Percentiles rank a stretch among this genome's conserved stretches.
Evolutionary conservation across 139 green algal species (phyloP).

Genomic region (Zygnema circumcarinatum): DNA sequence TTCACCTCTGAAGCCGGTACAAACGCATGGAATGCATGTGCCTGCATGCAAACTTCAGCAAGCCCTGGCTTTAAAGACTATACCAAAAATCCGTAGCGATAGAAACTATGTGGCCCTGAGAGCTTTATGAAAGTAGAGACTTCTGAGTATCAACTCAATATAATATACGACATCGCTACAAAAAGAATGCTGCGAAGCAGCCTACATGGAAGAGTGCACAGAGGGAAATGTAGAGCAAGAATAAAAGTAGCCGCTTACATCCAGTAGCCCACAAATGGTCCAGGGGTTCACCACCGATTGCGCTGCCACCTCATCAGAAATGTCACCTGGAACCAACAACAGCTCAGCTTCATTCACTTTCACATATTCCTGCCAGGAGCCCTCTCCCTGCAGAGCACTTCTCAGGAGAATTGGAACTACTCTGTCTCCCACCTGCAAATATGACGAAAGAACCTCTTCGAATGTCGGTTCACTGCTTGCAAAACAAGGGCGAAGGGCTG

Average conservation of each 20-base stretch:
- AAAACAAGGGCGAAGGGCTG: not conserved
- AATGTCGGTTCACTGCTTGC: not conserved
- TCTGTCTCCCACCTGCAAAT: slow-evolving; percentile 14
- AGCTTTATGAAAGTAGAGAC: too few relatives aligned
- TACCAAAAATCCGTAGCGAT: too few relatives aligned
- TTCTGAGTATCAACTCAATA: too few relatives aligned
- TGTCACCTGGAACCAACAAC: not conserved
- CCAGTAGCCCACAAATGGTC: slow-evolving; percentile 17
- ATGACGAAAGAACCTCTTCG: not conserved
- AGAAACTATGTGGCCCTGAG: too few relatives aligned
- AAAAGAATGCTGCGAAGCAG: too few relatives aligned
- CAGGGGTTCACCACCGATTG: slow-evolving; percentile 38
- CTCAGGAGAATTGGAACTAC: slow-evolving; percentile 15
- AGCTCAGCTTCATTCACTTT: not conserved
- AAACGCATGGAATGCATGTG: too few relatives aligned
- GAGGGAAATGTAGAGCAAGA: too few relatives aligned
- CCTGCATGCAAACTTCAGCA: too few relatives aligned
- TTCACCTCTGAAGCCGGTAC: too few relatives aligned
- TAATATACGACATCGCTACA: too few relatives aligned
- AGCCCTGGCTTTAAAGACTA: too few relatives aligned
- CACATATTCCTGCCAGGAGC: slow-evolving; percentile 41
- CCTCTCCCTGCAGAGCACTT: not conserved
- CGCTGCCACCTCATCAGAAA: slow-evolving; percentile 34
- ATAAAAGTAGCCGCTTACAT: slow-evolving; percentile 14
- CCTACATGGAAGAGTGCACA: too few relatives aligned